Conservation (phyloP, 2,329 filamentous ascomycete genomes). For the Pezicula radicicola region DNA sequence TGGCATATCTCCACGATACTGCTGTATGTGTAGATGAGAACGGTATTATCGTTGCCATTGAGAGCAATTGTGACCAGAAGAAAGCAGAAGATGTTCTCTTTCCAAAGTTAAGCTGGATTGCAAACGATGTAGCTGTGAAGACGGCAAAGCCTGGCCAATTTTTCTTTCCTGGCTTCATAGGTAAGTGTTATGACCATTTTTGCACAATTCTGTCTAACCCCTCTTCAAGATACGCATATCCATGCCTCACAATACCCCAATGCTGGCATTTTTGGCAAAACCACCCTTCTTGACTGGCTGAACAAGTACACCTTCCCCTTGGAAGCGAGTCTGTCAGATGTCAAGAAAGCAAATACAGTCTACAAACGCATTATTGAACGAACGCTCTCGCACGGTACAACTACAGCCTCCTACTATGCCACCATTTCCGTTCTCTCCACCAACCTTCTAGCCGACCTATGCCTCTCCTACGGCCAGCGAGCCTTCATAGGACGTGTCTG, state of each 20-base stretch:
- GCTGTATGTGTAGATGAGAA: conserved; percentile 48
- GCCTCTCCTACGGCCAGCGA: conserved; percentile 75
- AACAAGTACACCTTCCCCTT: conserved; percentile 93
- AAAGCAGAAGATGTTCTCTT: conserved; percentile 29
- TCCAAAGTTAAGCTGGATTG: conserved; percentile 30
- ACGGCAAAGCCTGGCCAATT: conserved; percentile 53
- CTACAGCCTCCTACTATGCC: conserved; percentile 91
- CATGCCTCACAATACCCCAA: conserved; percentile 97
- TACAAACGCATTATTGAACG: conserved; percentile 77
- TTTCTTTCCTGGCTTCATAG: conserved; percentile 82
- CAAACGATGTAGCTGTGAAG: conserved; percentile 16
- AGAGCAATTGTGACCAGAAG: conserved; percentile 21
- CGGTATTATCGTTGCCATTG: conserved; percentile 43
- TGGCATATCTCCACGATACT: conserved; percentile 45
- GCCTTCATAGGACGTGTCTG: conserved; percentile 93
- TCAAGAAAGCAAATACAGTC: conserved; percentile 61
- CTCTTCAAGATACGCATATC: conserved; percentile 78
- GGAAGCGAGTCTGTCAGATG: conserved; percentile 70
- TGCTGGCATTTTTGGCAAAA: conserved; percentile 87
- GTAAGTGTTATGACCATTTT: conserved; percentile 35
- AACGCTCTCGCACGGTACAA: conserved; percentile 87
- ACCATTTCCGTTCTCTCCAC: conserved; percentile 84
- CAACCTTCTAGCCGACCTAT: conserved; percentile 86
- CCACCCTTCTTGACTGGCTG: conserved; percentile 90
- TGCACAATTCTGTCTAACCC: conserved; percentile 16